Evolutionary conservation across 192 early-diverging fungal species (phyloP), one percentile per base, ranked within the genome.

Genomic region (Mortierella claussenii): DNA sequence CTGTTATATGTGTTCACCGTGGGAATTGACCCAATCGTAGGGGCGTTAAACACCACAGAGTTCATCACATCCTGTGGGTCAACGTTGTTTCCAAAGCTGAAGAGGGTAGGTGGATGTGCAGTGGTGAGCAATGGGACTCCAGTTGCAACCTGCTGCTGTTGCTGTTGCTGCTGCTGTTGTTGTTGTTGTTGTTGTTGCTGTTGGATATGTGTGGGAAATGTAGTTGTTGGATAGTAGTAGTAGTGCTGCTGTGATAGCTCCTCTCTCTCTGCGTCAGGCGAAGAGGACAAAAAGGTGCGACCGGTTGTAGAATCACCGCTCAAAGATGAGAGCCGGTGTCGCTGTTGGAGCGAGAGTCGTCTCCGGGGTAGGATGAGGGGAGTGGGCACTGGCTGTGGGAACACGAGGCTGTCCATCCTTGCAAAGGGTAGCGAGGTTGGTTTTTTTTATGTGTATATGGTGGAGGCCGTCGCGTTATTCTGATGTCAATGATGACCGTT

Each of bases 301-400:
- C 47, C 21, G 23, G 21, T 49, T 13, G 21, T 26, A 20, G 23
- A 49, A 26, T 26, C 47, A 5, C 4, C n/a, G n/a, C n/a, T n/a
- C n/a, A n/a, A n/a, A n/a, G n/a, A n/a, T n/a, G n/a, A n/a, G n/a
- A 40, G 37, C 13, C 37, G 8, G 7, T 40, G 37, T 40, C 37
- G 37, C 37, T 40, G 37, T 7, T 40, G 37, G 37, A 40, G 8
- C 13, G 50, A 53, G 20, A 28, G 27, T 32, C 50, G 28, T 31
- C 50, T 53, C 50, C 50, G 24, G 3, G 50, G 50, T 13, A 53
- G n/a, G 18, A 53, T 53, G 18, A 53, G 50, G 28, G 50, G 50
- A 2, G 47, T 21, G 8, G 50, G 50, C 1, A n/a, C 30, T 53
- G 50, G 28, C 18, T 53, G 50, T 13, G 26, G 50, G n/a, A 18